A percentile compares a stretch with the other conserved stretches of the same genome.
phyloP scores from a whole-genome alignment of 1,284 basidiomycete species.

The Austropuccinia psidii region DNA sequence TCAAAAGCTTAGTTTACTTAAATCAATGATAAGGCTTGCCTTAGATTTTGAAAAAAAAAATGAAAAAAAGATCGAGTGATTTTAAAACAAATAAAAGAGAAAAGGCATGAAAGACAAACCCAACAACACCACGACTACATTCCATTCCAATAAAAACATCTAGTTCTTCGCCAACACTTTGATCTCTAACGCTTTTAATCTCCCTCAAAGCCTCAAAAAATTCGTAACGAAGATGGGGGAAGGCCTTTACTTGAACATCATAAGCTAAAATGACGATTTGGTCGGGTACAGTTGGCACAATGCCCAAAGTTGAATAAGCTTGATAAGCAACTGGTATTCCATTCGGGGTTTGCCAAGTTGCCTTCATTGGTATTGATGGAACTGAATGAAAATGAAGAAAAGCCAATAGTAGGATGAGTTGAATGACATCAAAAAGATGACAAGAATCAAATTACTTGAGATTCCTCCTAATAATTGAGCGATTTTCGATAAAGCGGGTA shows the following conservation, averaged over 20 bases:
- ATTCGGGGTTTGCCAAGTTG: conserved; percentile 6
- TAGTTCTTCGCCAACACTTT: conserved; percentile 4
- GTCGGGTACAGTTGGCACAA: conserved; percentile 2
- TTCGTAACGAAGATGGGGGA: background rate
- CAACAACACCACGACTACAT: conserved; percentile 12
- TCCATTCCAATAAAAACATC: background rate
- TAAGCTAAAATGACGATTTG: conserved; percentile 9
- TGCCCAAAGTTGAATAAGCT: conserved; percentile 11
- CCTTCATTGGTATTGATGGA: background rate
- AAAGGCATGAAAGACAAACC: conserved; percentile 7
- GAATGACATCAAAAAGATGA: background rate
- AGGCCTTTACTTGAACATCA: background rate
- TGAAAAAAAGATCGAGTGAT: background rate
- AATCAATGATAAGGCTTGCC: background rate
- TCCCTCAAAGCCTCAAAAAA: conserved; percentile 16
- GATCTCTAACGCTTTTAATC: background rate
- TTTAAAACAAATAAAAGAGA: background rate
- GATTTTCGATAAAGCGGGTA: conserved; percentile 6
- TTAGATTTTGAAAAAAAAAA: background rate
- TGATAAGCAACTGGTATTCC: conserved; percentile 1
- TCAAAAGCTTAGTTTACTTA: background rate
- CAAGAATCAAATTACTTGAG: background rate
- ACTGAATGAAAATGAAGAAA: background rate
- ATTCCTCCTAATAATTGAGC: conserved; percentile 10
- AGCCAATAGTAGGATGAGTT: background rate